Conservation (phyloP, 352 stramenopile genomes). For the Globisporangium paddicum region DNA sequence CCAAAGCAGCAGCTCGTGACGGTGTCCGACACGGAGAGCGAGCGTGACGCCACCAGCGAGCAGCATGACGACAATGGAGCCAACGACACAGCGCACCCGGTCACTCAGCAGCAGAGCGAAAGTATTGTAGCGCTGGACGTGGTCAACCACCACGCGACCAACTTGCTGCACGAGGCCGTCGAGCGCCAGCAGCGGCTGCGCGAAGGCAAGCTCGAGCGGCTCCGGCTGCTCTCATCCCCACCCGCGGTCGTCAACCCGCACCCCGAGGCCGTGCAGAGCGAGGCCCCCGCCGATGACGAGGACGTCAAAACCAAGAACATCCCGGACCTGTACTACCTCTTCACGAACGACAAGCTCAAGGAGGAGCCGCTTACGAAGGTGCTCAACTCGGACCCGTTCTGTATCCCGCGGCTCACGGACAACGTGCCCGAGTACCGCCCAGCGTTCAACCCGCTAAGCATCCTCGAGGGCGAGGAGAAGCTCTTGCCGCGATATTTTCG, state of each 20-base stretch:
- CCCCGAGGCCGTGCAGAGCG: constrained; percentile 12
- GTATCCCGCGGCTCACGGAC: constrained; percentile 67
- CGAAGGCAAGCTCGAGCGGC: constrained; percentile 1
- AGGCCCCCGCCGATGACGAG: constrained; percentile 8
- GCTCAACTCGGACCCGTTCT: constrained; percentile 58
- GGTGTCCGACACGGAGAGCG: neutral
- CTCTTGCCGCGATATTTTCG: constrained; percentile 61
- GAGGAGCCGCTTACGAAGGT: constrained; percentile 41
- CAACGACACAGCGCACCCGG: neutral
- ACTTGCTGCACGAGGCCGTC: constrained; percentile 16
- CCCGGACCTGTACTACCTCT: constrained; percentile 52
- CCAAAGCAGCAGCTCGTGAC: neutral
- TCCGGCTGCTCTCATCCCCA: neutral
- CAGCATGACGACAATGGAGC: neutral
- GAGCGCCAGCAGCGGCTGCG: constrained; percentile 9
- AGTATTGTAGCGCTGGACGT: neutral
- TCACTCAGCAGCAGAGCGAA: neutral
- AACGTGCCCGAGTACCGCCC: constrained; percentile 67
- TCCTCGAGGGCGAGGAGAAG: constrained; percentile 63
- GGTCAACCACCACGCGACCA: constrained; percentile 9
- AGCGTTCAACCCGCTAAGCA: constrained; percentile 64
- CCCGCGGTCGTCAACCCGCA: constrained; percentile 4
- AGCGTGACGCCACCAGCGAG: neutral
- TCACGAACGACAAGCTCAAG: constrained; percentile 66
- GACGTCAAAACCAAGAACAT: constrained; percentile 19